phyloP scores from a whole-genome alignment of 805 yeast species.

The Millerago galiae region DNA sequence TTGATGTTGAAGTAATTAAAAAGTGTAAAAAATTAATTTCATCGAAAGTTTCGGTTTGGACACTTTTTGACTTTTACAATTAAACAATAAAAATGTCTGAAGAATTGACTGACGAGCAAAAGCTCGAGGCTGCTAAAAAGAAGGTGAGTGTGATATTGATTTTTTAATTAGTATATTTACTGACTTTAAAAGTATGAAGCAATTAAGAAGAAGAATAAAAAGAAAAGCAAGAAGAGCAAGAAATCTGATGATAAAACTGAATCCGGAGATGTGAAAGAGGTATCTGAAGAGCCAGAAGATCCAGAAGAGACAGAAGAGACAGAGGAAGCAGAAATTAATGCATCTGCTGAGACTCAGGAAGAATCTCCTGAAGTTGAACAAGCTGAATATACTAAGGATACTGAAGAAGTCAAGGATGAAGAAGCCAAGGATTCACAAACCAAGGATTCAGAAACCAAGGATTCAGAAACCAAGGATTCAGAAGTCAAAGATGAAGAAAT shows the following conservation, averaged over 20 bases:
- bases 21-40: background rate
- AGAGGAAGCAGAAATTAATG: constrained; percentile 4
- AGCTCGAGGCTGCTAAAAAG: constrained; percentile 69
- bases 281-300: constrained; percentile 4
- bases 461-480: constrained; percentile 7
- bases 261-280: constrained; percentile 3
- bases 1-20: background rate
- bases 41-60: background rate
- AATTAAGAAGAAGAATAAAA: constrained; percentile 53
- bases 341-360: constrained; percentile 10
- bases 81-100: constrained; percentile 11
- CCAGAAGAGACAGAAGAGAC: constrained; percentile 5
- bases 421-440: constrained; percentile 6
- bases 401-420: constrained; percentile 4
- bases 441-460: constrained; percentile 4
- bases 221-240: constrained; percentile 33
- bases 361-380: background rate
- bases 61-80: background rate
- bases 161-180: background rate
- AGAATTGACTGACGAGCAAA: constrained; percentile 43
- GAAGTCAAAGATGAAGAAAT: constrained; percentile 5
- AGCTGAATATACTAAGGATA: background rate
- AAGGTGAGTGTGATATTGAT: constrained; percentile 28
- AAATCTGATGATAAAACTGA: constrained; percentile 9
- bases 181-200: constrained; percentile 43